Evolutionary conservation across 2,329 filamentous ascomycete genomes (phyloP), one percentile per base, ranked within the genome.

Genomic region (Colletotrichum paranaense): DNA sequence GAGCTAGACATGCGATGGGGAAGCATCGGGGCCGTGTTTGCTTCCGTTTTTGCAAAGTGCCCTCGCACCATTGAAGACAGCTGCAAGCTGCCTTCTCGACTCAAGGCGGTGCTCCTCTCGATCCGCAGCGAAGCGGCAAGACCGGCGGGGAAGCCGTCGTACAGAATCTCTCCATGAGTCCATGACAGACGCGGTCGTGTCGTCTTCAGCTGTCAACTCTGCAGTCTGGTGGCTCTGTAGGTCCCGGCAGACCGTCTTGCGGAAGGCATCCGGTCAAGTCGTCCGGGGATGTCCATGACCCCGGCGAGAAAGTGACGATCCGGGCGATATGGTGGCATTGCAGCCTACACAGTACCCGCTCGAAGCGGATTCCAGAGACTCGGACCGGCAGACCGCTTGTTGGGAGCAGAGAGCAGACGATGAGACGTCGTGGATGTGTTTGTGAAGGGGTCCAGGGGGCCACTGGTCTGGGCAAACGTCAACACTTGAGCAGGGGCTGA

Each of bases 31-130:
- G 53, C 26, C 22, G 63, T 68, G 71, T 74, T 75, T 75, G 73
- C 66, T 69, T 69, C 62, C 16, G 24, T 64, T 46, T 46, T 22
- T 53, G 19, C 70, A 65, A 65, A 42, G 55, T 63, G 42, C 30
- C 60, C 46, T 62, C 32, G 62, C 68, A 72, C 58, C 28, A 63
- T 52, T 32, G 30, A 38, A 38, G 24, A 55, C 32, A 38, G 28
- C 71, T 75, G 73, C 71, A 75, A 55, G 57, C 38, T 71, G 71
- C 71, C 70, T 75, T 60, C 67, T 55, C 53, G 22, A 46, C 38
- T 30, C 57, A 53, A 67, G 53, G n/a, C 32, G 42, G 46, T 42
- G 16, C 19, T 24, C 73, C 52, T 55, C 28, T 63, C 52, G 46
- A 56, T 56, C 56, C 28, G 26, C 46, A 46, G 19, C n/a, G n/a